Evolutionary conservation across 2,329 filamentous ascomycete genomes (phyloP), one percentile per base, ranked within the genome.

Genomic region (Colletotrichum spaethianum): DNA sequence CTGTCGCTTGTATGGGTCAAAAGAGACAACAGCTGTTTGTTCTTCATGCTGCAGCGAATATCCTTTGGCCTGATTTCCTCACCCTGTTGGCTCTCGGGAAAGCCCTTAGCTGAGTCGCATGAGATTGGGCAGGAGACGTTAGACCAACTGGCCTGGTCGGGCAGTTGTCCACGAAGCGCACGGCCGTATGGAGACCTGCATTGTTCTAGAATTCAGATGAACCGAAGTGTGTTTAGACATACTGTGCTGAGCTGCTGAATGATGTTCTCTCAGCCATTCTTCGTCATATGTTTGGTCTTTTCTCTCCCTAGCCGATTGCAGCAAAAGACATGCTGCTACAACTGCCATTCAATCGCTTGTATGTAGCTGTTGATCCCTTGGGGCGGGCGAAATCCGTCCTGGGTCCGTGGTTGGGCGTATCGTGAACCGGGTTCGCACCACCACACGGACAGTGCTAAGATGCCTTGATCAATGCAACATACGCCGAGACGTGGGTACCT

Each of bases 371-470:
- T 26, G 31, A 2, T 62, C 44, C n/a, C 20, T 4, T 26, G 2
- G 2, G 33, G 7, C 33, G 5, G 36, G 18, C 26, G 23, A 36
- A 63, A 28, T 20, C 18, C 31, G 61, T 18, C 16, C 16, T 62
- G 44, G 26, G 9, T n/a, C 23, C 14, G 44, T 50, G 14, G 26
- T 23, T 40, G 12, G 44, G 46, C 40, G 18, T 2, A n/a, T 20
- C 4, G 28, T 63, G 44, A 31, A 23, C 26, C 26, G 48, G 44
- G 60, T 42, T 69, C 64, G 18, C 50, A 46, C 50, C 18, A 46
- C 44, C 70, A 61, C 70, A 72, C 70, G 16, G 70, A 72, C 65
- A 61, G 70, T 64, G 70, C 70, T 72, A 69, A 63, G 70, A 70
- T 70, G 44, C 33, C 70, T 55, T 20, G 42, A 52, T 61, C 53